These are phyloP conservation scores for Amanita brunnescens DNA, from an alignment of 768 basidiomycete genomes.

Conservation along the genomic window DNA sequence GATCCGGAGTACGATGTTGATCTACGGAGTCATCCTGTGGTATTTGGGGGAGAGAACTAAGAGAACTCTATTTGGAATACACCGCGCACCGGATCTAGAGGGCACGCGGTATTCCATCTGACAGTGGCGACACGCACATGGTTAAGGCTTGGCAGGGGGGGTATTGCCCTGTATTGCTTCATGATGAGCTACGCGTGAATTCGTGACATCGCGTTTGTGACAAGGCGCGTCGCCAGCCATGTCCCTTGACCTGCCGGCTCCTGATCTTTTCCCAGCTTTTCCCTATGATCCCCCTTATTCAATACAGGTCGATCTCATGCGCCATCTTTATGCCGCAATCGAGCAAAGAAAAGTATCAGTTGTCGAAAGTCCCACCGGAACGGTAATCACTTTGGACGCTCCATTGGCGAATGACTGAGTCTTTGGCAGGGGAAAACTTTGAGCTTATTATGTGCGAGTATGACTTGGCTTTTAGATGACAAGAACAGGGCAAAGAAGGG, in stretches of 20 bases:
- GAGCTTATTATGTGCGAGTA: constrained; percentile 64
- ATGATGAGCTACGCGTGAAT: too few relatives aligned
- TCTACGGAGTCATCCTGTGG: too few relatives aligned
- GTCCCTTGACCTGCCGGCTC: constrained; percentile 48
- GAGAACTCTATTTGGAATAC: too few relatives aligned
- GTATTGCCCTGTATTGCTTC: too few relatives aligned
- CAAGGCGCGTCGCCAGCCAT: constrained; percentile 18
- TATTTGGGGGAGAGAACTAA: too few relatives aligned
- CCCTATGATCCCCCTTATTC: constrained; percentile 77
- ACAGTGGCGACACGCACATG: too few relatives aligned
- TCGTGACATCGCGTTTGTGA: too few relatives aligned
- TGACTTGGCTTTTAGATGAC: constrained; percentile 71
- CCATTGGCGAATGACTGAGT: not conserved
- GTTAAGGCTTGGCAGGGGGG: too few relatives aligned
- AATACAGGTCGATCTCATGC: constrained; percentile 86
- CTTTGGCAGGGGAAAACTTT: constrained; percentile 71
- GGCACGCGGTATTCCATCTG: too few relatives aligned
- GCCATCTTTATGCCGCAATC: constrained; percentile 72
- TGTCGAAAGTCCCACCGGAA: constrained; percentile 85
- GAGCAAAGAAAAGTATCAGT: constrained; percentile 72
- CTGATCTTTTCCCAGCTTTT: constrained; percentile 64
- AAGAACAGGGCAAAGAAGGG: constrained; percentile 62
- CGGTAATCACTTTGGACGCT: constrained; percentile 35
- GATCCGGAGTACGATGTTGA: too few relatives aligned
- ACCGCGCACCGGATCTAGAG: too few relatives aligned